Evolutionary conservation across 2,329 filamentous ascomycete genomes (phyloP), one percentile per base, ranked within the genome.

Genomic region (Onygenales sp.): DNA sequence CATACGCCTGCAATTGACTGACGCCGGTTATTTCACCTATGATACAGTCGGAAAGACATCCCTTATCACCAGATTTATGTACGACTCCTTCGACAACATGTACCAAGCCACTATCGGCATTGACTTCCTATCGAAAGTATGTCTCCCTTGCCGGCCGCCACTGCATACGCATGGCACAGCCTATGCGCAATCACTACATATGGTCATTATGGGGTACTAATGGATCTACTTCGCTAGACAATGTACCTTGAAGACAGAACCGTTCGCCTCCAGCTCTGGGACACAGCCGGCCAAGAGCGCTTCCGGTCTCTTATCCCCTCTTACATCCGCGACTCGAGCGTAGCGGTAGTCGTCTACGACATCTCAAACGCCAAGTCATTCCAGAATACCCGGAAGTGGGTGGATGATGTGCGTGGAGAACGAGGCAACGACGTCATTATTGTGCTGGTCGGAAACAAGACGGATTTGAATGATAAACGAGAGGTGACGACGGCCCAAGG

Each of bases 211-310:
- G 21, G 5, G 3, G 3, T 3, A 27, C 11, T 14, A 13, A 32
- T 11, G 39, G 21, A 49, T 38, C 8, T 7, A 8, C 35, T 11
- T 14, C 6, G 31, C 42, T 43, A 91, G 89, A 98, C 93, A 53
- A 98, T 98, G 94, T 98, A 98, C 75, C 86, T 98, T 58, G 93
- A 98, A 76, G 93, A 98, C 77, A 84, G 93, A 69, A 98, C 93
- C 43, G 93, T 98, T 58, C 87, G 94, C 67, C 81, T 98, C 71
- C 93, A 98, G 71, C 82, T 98, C 58, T 98, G 93, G 93, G 93
- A 98, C 72, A 98, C 93, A 5, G 93, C 93, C 47, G 93, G 93
- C 58, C 93, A 98, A 72, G 93, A 98, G 74, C 84, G 93, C 62
- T 98, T 98, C 77, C 86, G 94, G 71, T 95, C 89, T 67, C 74